phyloP scores from a whole-genome alignment of 176 grass and related monocot genomes.

The maize (Zea mays) region DNA sequence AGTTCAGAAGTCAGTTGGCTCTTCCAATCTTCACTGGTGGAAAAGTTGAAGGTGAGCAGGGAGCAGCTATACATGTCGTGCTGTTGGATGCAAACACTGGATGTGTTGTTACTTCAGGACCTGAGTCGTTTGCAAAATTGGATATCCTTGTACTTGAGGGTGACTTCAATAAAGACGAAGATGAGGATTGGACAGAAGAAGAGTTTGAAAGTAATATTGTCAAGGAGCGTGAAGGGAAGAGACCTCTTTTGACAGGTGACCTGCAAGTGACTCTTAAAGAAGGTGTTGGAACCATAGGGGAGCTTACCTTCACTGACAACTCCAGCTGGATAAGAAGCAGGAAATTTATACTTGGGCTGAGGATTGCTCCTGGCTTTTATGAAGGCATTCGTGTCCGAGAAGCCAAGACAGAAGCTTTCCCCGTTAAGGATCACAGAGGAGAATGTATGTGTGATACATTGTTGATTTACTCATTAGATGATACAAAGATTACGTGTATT shows the following conservation, averaged over 20 bases:
- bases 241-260: constrained; percentile 88
- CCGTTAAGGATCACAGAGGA: constrained; percentile 90
- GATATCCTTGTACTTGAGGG: constrained; percentile 90
- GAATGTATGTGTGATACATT: constrained; percentile 56
- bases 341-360: constrained; percentile 86
- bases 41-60: constrained; percentile 94
- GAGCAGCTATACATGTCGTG: constrained; percentile 84
- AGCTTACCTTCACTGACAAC: constrained; percentile 92
- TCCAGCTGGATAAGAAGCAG: constrained; percentile 97
- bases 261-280: constrained; percentile 88
- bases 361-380: constrained; percentile 61
- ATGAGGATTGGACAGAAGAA: constrained; percentile 83
- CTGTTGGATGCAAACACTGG: constrained; percentile 69
- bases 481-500: not conserved
- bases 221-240: constrained; percentile 92
- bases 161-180: constrained; percentile 87
- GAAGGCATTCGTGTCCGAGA: constrained; percentile 80
- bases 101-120: constrained; percentile 58
- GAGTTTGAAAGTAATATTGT: constrained; percentile 78
- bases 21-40: constrained; percentile 88
- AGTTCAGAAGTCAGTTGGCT: constrained; percentile 65
- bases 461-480: constrained; percentile 38
- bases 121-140: constrained; percentile 80
- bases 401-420: constrained; percentile 91
- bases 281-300: constrained; percentile 88